Evolutionary conservation across 1,139 yeast species (phyloP), one percentile per base, ranked within the genome.

Genomic region (Kodamaea anthophila): DNA sequence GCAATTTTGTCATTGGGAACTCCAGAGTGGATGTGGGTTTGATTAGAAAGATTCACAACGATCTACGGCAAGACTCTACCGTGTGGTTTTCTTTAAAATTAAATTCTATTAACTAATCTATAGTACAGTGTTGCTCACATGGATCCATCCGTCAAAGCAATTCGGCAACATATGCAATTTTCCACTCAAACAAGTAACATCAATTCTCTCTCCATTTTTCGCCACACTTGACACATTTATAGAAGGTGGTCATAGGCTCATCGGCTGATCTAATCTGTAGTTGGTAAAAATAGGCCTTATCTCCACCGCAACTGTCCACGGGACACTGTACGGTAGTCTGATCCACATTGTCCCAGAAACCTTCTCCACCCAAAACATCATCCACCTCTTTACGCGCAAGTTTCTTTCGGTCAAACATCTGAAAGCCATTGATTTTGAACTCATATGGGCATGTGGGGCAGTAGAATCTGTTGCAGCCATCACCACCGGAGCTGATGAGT

Each of bases 271-370:
- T 71, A 49, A 91, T 91, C 57, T 91, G 99, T 37, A 91, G 66
- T 60, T 91, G 98, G 70, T 88, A 93, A 66, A 86, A 91, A 58
- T 93, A 91, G 1, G 98, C 99, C 55, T 86, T 84, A 43, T 77
- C 84, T 39, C 83, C 81, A 27, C 87, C 94, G 64, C 98, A 91
- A 1, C 69, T 57, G 39, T 84, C 94, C 25, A 74, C 67, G 3
- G 96, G 96, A 64, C 98, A 91, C 52, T 91, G 95, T 0, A 91
- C 82, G 2, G 75, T 65, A 0, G 91, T 82, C 48, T 82, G 91
- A 51, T 93, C 98, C 18, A 93, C 98, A 51, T 91, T 88, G 53
- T 91, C 98, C 98, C 98, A 91, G 3, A 97, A 94, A 15, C 96
- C 97, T 42, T 80, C 93, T 23, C 96, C 96, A 36, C 99, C 98